These are phyloP conservation scores for Westerdykella aurantiaca DNA, from an alignment of 2,329 filamentous ascomycete species.

Conservation along the genomic window DNA sequence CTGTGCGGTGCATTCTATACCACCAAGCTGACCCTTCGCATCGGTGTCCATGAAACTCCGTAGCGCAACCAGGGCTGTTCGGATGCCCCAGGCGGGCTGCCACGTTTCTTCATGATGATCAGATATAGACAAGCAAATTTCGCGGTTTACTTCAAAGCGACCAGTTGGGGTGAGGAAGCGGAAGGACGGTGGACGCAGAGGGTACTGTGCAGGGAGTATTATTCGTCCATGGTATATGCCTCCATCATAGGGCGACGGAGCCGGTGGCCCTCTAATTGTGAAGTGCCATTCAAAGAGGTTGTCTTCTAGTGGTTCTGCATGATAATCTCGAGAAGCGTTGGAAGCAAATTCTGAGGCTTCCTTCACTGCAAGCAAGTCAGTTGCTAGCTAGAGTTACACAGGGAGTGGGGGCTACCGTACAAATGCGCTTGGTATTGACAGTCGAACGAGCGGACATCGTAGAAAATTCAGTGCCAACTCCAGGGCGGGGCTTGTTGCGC, in stretches of 20 bases:
- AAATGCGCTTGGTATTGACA: constrained; percentile 69
- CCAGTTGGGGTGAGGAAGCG: constrained; percentile 89
- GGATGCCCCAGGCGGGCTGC: constrained; percentile 96
- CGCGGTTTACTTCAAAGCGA: constrained; percentile 90
- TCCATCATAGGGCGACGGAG: constrained; percentile 65
- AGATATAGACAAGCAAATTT: constrained; percentile 91
- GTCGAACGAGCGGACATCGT: constrained; percentile 39
- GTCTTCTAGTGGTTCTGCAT: constrained; percentile 75
- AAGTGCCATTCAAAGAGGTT: constrained; percentile 99
- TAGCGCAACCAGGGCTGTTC: constrained; percentile 75
- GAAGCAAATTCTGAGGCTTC: constrained; percentile 83
- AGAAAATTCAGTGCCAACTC: constrained; percentile 1
- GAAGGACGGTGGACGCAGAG: constrained; percentile 88
- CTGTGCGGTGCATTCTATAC: constrained; percentile 64
- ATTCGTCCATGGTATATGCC: constrained; percentile 97
- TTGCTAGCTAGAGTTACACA: constrained; percentile 5
- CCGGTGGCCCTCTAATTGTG: constrained; percentile 83
- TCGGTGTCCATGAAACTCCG: constrained; percentile 92
- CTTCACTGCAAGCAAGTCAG: constrained; percentile 55
- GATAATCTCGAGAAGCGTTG: constrained; percentile 77
- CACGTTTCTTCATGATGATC: constrained; percentile 97
- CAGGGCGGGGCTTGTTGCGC: background rate
- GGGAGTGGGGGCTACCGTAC: constrained; percentile 55
- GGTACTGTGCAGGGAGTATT: constrained; percentile 81
- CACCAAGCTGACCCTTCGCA: constrained; percentile 80